Percentiles rank a stretch among this genome's conserved stretches.
These are phyloP conservation scores for Sporobolomyces phaffii DNA, from an alignment of 768 basidiomycete genomes.

Conservation along the genomic window DNA sequence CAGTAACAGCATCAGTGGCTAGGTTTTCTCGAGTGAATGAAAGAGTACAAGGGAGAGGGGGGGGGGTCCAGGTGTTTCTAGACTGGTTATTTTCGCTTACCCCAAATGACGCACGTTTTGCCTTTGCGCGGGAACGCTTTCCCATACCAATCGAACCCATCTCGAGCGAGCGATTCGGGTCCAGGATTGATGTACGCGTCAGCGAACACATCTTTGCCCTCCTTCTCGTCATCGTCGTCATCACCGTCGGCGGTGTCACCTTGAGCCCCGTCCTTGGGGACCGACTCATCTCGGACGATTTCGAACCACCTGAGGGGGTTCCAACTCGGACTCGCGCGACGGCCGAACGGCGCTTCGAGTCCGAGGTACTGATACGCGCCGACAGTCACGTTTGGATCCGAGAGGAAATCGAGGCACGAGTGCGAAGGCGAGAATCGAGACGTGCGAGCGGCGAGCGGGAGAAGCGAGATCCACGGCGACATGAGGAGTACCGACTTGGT, in stretches of 20 bases:
- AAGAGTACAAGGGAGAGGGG: too few species aligned
- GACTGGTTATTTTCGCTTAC: too few species aligned
- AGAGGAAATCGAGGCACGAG: not conserved
- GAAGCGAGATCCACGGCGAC: too few species aligned
- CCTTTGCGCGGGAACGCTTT: not conserved
- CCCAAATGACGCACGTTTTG: not conserved
- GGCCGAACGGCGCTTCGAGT: not conserved
- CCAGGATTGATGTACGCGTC: not conserved
- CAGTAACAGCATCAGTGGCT: too few species aligned
- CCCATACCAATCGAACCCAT: not conserved
- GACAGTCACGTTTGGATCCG: not conserved
- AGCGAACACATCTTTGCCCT: too few species aligned
- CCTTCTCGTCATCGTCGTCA: too few species aligned
- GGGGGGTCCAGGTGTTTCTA: too few species aligned
- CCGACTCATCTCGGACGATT: not conserved
- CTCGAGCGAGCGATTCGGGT: not conserved
- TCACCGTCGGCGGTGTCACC: not conserved
- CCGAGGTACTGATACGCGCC: conserved; percentile 18
- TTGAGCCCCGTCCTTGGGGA: not conserved
- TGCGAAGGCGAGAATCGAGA: too few species aligned
- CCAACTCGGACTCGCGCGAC: not conserved
- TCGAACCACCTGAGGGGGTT: conserved; percentile 16
- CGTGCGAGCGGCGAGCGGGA: too few species aligned
- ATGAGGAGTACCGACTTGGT: conserved; percentile 19
- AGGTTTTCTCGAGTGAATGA: too few species aligned